phyloP scores from a whole-genome alignment of 371 early-diverging fungal species.

The Mucor velutinosus region DNA sequence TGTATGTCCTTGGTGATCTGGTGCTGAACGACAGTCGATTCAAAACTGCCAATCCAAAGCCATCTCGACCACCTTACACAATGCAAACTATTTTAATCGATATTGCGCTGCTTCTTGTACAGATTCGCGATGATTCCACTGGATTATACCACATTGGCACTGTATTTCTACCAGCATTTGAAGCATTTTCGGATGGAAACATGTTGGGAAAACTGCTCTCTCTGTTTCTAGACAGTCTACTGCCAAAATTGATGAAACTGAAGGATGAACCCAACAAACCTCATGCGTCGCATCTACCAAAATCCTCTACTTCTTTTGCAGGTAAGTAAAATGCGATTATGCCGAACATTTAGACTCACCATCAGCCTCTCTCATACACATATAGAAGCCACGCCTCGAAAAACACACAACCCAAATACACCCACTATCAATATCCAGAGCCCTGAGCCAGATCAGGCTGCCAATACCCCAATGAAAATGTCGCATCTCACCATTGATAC shows the following conservation, averaged over 20 bases:
- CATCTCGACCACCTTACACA: slow-evolving; percentile 58
- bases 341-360: no score
- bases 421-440: slow-evolving; percentile 49
- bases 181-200: slow-evolving; percentile 35
- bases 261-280: slow-evolving; percentile 25
- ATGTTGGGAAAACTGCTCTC: slow-evolving; percentile 38
- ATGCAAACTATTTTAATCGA: slow-evolving; percentile 59
- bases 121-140: slow-evolving; percentile 32
- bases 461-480: slow-evolving; percentile 15
- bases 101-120: slow-evolving; percentile 42
- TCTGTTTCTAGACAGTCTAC: slow-evolving; percentile 40
- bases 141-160: slow-evolving; percentile 38
- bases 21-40: slow-evolving; percentile 62
- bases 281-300: neutral
- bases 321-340: no score
- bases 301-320: neutral
- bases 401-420: slow-evolving; percentile 13
- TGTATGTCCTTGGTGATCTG: slow-evolving; percentile 50
- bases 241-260: slow-evolving; percentile 40
- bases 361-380: neutral
- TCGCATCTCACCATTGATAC: slow-evolving; percentile 51
- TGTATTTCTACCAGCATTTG: slow-evolving; percentile 48
- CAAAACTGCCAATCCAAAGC: slow-evolving; percentile 51
- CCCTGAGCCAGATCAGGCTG: slow-evolving; percentile 26
- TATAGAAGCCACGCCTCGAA: neutral